These are phyloP conservation scores for Amanita pallidorosea DNA, from an alignment of 768 basidiomycete genomes.

Conservation along the genomic window DNA sequence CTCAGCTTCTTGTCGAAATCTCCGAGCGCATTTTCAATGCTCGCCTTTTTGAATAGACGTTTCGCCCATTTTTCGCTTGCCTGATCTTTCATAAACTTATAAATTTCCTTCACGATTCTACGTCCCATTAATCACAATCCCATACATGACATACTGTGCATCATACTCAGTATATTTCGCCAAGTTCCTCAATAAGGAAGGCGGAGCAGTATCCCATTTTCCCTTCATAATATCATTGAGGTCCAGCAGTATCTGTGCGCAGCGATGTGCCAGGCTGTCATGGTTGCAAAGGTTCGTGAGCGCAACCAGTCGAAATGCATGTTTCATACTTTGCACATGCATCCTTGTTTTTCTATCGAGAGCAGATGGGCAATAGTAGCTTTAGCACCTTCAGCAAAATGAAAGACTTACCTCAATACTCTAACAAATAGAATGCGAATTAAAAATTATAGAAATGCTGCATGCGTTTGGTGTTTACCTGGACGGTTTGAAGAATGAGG, in stretches of 20 bases:
- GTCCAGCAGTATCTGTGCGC: conserved; percentile 29
- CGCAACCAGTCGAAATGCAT: background rate
- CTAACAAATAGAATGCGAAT: conserved; percentile 3
- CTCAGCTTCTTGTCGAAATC: conserved; percentile 24
- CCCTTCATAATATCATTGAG: conserved; percentile 35
- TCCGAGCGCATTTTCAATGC: conserved; percentile 27
- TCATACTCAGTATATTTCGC: conserved; percentile 29
- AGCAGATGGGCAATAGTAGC: too few species aligned
- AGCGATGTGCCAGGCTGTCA: conserved; percentile 22
- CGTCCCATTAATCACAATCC: background rate
- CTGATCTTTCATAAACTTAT: conserved; percentile 26
- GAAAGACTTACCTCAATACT: conserved; percentile 12
- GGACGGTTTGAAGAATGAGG: conserved; percentile 32
- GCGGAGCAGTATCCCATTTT: conserved; percentile 31
- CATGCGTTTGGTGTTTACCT: conserved; percentile 17
- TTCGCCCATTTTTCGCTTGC: conserved; percentile 29
- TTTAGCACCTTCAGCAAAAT: background rate
- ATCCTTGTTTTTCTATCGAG: conserved; percentile 22
- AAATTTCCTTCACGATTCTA: conserved; percentile 28
- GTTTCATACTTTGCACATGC: conserved; percentile 20
- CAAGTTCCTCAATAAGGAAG: conserved; percentile 26
- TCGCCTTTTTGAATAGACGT: conserved; percentile 27
- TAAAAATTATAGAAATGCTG: background rate
- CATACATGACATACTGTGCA: background rate
- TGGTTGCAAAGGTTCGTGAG: background rate